Evolutionary conservation across 2,329 filamentous ascomycete genomes (phyloP).

Genomic region (Alternaria sp.): DNA sequence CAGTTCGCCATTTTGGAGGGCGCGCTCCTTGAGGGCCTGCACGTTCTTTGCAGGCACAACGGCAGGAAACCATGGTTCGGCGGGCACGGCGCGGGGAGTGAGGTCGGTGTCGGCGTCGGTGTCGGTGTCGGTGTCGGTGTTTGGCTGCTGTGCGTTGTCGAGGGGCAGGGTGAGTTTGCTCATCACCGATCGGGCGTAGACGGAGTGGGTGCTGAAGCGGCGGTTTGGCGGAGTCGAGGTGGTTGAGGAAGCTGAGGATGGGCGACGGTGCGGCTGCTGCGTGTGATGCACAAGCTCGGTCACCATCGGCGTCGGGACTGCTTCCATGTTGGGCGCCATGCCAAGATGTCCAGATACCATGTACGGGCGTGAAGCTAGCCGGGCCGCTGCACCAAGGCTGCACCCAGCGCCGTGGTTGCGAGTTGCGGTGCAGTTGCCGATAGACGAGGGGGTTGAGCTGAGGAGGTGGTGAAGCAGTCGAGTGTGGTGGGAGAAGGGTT

Average conservation of each 20-base stretch:
- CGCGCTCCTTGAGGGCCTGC: slow-evolving; percentile 36
- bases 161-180: slow-evolving; percentile 48
- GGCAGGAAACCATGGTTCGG: slow-evolving; percentile 19
- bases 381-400: slow-evolving; percentile 10
- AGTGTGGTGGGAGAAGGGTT: not conserved
- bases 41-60: slow-evolving; percentile 34
- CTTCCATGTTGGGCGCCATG: slow-evolving; percentile 26
- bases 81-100: slow-evolving; percentile 29
- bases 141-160: slow-evolving; percentile 30
- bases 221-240: slow-evolving; percentile 22
- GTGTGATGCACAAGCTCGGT: slow-evolving; percentile 26
- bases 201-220: slow-evolving; percentile 58
- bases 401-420: slow-evolving; percentile 4
- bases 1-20: slow-evolving; percentile 40
- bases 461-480: not conserved
- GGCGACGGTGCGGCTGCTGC: slow-evolving; percentile 23
- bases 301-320: slow-evolving; percentile 27
- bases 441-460: not conserved
- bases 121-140: slow-evolving; percentile 30
- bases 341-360: slow-evolving; percentile 13
- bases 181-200: slow-evolving; percentile 61
- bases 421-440: slow-evolving; percentile 9
- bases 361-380: slow-evolving; percentile 5
- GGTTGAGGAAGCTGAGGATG: slow-evolving; percentile 31
- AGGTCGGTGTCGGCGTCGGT: slow-evolving; percentile 32